phyloP scores from a whole-genome alignment of 345 rosid species.

The Draba incana region DNA sequence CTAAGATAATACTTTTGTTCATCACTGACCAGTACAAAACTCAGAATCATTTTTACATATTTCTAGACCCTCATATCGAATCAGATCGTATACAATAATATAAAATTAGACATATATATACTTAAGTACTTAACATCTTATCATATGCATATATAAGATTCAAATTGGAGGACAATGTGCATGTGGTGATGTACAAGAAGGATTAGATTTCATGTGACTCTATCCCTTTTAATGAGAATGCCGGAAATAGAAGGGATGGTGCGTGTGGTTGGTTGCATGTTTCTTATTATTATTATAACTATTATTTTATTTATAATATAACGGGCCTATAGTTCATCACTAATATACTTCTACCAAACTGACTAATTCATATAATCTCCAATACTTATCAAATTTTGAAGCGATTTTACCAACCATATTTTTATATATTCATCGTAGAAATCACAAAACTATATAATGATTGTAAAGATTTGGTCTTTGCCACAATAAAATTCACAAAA shows the following conservation, averaged over 20 bases:
- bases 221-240: constrained; percentile 32
- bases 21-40: constrained; percentile 19
- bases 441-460: background rate
- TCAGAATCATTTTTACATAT: constrained; percentile 34
- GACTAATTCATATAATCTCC: constrained; percentile 24
- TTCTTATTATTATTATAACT: constrained; percentile 15
- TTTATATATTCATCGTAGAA: background rate
- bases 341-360: constrained; percentile 4
- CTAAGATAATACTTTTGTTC: background rate
- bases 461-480: constrained; percentile 14
- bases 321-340: constrained; percentile 7
- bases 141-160: constrained; percentile 13
- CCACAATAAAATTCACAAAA: constrained; percentile 1
- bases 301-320: constrained; percentile 8
- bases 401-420: constrained; percentile 17
- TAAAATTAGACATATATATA: background rate
- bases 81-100: background rate
- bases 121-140: background rate
- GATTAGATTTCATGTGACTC: constrained; percentile 71
- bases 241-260: constrained; percentile 46
- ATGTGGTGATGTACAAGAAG: constrained; percentile 50
- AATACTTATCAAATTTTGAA: constrained; percentile 18
- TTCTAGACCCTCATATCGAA: background rate
- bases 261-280: constrained; percentile 31
- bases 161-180: constrained; percentile 51